Evolutionary conservation across 164 flowering plant species (phyloP), one percentile per base, ranked within the genome.

Genomic region (Annona cherimola): DNA sequence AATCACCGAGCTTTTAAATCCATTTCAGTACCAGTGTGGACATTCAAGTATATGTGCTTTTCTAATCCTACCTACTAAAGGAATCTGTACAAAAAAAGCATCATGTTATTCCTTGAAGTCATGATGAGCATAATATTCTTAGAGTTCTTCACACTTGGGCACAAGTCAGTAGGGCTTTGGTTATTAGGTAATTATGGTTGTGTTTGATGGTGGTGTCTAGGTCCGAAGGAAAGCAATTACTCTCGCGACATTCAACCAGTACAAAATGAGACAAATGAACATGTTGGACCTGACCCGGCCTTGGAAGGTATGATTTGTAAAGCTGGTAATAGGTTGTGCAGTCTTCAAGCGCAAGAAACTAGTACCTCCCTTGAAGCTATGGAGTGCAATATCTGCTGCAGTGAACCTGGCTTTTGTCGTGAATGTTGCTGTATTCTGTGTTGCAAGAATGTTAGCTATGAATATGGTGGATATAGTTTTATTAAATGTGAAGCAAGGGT

Each of bases 361-460:
- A 76, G 59, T 9, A 62, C 61, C 63, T 42, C 76, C 70, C 60
- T 77, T 71, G 79, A 73, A 45, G 75, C 76, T 62, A 84, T 87
- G 84, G 80, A 80, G 73, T 94, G 99, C 75, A 86, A 90, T 79
- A 72, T 92, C n/a, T 80, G 83, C 68, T 80, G 83, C 73, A 75
- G 75, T n/a, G 83, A 80, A 71, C 12, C 73, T 67, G 77, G 73
- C 8, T 77, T 77, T 54, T 80, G 83, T 71, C 83, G 80, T 63
- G 70, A 75, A 64, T 80, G 83, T 69, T 92, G 98, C 65, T 94
- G 99, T 77, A 89, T 94, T 44, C 89, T 94, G 8, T 94, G 99
- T 79, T 80, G 70, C 72, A 78, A 73, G 65, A 63, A 69, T 43
- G 61, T 80, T 70, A 73, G 78, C 63, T 65, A 71, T 75, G 73